Evolutionary conservation across 2,329 filamentous ascomycete species (phyloP), one percentile per base, ranked within the genome.

Genomic region (Xylaria multiplex): DNA sequence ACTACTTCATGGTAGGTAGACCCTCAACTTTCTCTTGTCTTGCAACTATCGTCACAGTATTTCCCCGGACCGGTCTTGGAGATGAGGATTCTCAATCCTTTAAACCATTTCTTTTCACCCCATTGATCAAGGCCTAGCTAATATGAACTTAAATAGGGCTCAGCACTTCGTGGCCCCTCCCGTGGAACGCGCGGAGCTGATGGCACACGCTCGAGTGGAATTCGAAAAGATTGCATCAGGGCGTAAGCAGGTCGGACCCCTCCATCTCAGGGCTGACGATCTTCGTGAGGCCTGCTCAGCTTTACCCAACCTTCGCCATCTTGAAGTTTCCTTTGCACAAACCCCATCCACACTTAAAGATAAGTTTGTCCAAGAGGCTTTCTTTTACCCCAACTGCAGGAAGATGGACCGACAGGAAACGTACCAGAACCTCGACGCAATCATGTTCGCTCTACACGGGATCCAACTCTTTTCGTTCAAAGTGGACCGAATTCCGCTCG

Each of bases 401-500:
- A 81, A 80, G 69, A 71, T 80, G 64, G 77, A 82, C 68, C 76
- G 78, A 42, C 71, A 70, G 37, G 73, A 76, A 65, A 79, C 79
- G 19, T 78, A 77, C 70, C 77, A 78, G 69, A 79, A 80, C 65
- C 71, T 81, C 49, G 77, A 80, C 66, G 75, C 78, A 62, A 77
- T 81, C 65, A 76, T 81, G 45, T 77, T 77, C 40, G 79, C 80
- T 35, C 65, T 80, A 58, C 76, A 79, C 45, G 78, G 79, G 37
- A 69, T 77, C 37, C 72, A 72, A 22, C 74, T 83, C 48, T 69
- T 72, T 11, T 78, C 79, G 5, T 77, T 83, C 63, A 75, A 78
- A 55, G 75, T 83, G 61, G 81, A 83, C 70, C 78, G 80, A 13
- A 75, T 83, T 56, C 81, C 81, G 7, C 76, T 83, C 50, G 80